Base-by-base conservation (phyloP, 2,329 filamentous ascomycete genomes). In the Trichoderma sp. region DNA sequence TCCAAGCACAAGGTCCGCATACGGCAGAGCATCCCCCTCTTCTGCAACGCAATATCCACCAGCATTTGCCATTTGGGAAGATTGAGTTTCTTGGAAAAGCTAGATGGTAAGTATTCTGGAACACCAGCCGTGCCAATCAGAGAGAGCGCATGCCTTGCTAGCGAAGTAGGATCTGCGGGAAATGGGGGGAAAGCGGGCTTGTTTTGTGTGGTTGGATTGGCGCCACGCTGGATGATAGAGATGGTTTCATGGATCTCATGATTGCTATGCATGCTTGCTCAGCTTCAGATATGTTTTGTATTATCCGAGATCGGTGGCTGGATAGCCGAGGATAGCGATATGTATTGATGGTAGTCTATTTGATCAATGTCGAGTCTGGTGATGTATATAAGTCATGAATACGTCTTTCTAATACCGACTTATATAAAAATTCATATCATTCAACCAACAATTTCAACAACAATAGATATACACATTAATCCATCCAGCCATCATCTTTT, bases 1-100 rank as follows among this genome's bases (percentile, higher is more conserved):
- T 67, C 64, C 40, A 67, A 67, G 2, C 62, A 67, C 64, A 67
- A 43, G 37, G 40, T 43, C 37, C n/a, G 47, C 64, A 58, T 40
- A 21, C 55, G 47, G 63, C 52, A 19, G 5, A 29, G 27, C 19
- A 5, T 6, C 29, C 13, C 29, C 40, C 40, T 40, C 37, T 11
- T 19, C 37, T 49, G 6, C 33, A 35, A 55, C 37, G 29, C 4
- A 31, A 57, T 56, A 55, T 13, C 5, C 5, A 29, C 13, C 10
- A 27, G 37, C 29, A 21, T 49, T 49, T 49, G 49, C 61, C 37
- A 31, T 35, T 21, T 33, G 2, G 19, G 31, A 49, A 55, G 27
- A 16, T 37, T 29, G 6, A n/a, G 19, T 43, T 43, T 43, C 40
- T 43, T 43, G 40, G 16, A 43, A 10, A 43, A 43, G 40, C 19